phyloP scores from a whole-genome alignment of 2,329 filamentous ascomycete species.

The Verticillium isaacii region DNA sequence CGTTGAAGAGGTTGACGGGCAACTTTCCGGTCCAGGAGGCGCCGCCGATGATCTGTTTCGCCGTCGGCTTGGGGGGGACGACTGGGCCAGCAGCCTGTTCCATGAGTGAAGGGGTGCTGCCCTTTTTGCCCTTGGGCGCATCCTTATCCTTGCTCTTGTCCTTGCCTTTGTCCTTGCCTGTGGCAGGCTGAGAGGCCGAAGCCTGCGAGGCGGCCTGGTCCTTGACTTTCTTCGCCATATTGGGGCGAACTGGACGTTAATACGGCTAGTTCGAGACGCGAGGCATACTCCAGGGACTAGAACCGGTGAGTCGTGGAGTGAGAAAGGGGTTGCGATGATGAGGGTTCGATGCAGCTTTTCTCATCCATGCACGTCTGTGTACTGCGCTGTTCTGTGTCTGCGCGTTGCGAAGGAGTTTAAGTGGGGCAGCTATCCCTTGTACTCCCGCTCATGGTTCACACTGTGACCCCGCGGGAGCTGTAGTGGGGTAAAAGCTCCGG shows the following conservation, averaged over 20 bases:
- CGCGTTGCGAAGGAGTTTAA: background rate
- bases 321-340: background rate
- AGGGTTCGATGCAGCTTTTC: background rate
- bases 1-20: conserved; percentile 86
- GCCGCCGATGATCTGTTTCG: conserved; percentile 83
- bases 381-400: background rate
- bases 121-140: conserved; percentile 48
- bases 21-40: conserved; percentile 97
- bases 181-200: conserved; percentile 20
- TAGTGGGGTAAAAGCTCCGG: background rate
- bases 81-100: conserved; percentile 23
- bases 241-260: background rate
- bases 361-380: background rate
- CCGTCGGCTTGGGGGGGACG: conserved; percentile 53
- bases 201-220: conserved; percentile 37
- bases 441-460: background rate
- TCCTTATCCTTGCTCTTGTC: conserved; percentile 18
- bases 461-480: background rate
- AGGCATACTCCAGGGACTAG: background rate
- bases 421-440: background rate
- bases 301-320: background rate
- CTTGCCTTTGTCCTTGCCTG: conserved; percentile 5
- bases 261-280: background rate
- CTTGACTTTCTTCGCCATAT: conserved; percentile 13
- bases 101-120: conserved; percentile 18